Evolutionary conservation across 2,329 filamentous ascomycete species (phyloP).

Genomic region (Pyrenophora tritici-repentis): DNA sequence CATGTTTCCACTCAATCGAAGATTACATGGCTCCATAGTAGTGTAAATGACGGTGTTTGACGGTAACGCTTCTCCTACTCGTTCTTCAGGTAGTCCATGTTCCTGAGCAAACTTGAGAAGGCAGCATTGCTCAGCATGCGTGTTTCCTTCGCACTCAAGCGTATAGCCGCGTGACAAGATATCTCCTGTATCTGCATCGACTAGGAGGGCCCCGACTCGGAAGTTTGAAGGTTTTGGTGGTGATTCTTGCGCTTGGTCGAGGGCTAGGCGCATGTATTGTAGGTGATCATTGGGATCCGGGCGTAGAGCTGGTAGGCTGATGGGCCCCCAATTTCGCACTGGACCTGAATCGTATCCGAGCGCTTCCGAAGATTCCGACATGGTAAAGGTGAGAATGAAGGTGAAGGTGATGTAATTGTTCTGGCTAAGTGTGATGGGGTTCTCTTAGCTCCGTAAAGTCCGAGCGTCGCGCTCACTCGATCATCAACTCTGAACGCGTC

Average conservation of each 20-base stretch:
- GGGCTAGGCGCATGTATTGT: constrained; percentile 70
- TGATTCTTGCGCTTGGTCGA: constrained; percentile 76
- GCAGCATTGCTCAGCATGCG: constrained; percentile 94
- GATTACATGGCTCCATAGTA: constrained; percentile 85
- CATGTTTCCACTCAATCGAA: constrained; percentile 73
- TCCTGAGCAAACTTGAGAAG: constrained; percentile 68
- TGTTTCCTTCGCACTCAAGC: constrained; percentile 87
- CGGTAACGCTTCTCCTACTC: constrained; percentile 58
- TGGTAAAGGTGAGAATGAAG: no score
- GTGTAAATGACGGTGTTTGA: constrained; percentile 75
- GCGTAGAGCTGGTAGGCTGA: constrained; percentile 18
- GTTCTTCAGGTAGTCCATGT: constrained; percentile 55
- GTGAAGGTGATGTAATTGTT: constrained; percentile 11
- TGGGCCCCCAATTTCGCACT: constrained; percentile 27
- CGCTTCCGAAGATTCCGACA: no score
- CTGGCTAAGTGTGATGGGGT: constrained; percentile 10
- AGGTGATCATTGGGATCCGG: constrained; percentile 37
- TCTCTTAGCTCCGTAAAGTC: constrained; percentile 27
- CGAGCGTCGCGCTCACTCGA: constrained; percentile 35
- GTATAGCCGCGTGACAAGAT: constrained; percentile 86
- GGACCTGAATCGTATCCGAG: constrained; percentile 12
- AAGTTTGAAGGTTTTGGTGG: constrained; percentile 90
- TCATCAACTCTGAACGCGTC: not conserved
- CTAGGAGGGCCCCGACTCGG: constrained; percentile 88
- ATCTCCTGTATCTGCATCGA: constrained; percentile 61